These are phyloP conservation scores for Stephania yunnanensis DNA, from an alignment of 164 flowering plant genomes.

Conservation along the genomic window DNA sequence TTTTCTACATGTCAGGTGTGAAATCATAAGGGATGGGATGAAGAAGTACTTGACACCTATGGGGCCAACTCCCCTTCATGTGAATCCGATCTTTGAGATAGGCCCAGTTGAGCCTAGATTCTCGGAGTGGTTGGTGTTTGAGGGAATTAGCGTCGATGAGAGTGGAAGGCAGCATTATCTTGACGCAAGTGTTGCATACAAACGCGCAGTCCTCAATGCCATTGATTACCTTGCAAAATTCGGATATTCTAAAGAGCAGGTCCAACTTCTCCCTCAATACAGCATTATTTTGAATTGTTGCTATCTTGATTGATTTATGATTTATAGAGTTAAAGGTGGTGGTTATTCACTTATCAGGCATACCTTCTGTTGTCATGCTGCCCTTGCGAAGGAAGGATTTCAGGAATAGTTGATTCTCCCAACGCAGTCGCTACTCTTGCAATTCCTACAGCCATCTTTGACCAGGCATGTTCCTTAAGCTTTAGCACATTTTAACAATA, in stretches of 20 bases:
- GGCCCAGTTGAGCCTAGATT: constrained; percentile 93
- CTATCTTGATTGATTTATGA: neutral
- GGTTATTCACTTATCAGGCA: constrained; percentile 35
- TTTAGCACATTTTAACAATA: too few species aligned
- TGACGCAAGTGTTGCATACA: constrained; percentile 84
- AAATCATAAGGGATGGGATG: constrained; percentile 88
- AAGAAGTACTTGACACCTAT: constrained; percentile 87
- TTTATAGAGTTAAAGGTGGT: neutral
- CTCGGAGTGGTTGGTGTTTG: constrained; percentile 96
- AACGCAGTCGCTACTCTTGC: constrained; percentile 90
- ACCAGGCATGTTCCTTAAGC: constrained; percentile 47
- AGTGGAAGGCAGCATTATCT: constrained; percentile 87
- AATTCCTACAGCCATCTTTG: constrained; percentile 79
- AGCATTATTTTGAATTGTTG: neutral
- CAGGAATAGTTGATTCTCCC: constrained; percentile 87
- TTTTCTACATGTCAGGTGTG: constrained; percentile 47
- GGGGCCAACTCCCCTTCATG: constrained; percentile 94
- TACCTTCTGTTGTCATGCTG: constrained; percentile 87
- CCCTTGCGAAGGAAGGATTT: constrained; percentile 89
- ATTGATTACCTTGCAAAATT: constrained; percentile 85
- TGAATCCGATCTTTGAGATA: constrained; percentile 92
- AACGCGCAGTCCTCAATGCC: constrained; percentile 91
- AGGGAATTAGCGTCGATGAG: constrained; percentile 96
- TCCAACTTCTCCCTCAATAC: constrained; percentile 14
- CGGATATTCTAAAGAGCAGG: constrained; percentile 96